Base-by-base conservation (phyloP, 371 early-diverging fungal genomes). In the Mucor piriformis region DNA sequence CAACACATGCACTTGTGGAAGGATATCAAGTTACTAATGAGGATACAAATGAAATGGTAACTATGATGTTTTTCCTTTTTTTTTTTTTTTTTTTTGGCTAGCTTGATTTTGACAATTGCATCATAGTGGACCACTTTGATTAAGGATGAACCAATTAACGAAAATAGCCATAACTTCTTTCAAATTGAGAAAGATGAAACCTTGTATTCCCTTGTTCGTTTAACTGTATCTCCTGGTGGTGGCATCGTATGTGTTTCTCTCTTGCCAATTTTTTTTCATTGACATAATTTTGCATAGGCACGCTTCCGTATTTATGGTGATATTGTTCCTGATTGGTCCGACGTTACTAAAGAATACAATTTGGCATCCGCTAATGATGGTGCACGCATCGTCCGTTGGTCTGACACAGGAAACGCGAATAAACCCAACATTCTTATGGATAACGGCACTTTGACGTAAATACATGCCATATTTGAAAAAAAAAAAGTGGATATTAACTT, bases 161-260 rank as follows among this genome's bases (percentile, higher is more conserved):
- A 80, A 25, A 70, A 77, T 66, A 54, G 81, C 11, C 90, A 85
- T 58, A 88, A 92, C 64, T 84, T 80, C 50, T 84, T 90, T 66
- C 72, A 76, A 6, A 59, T 68, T 20, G 12, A 46, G 4, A 69
- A 75, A 2, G 54, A 60, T 3, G 12, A 21, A 0, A 34, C 54
- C 20, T 50, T 69, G 21, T 91, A 72, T 55, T 88, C 83, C 42
- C 81, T 83, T 59, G 67, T 94, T 16, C 78, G 89, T 33, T 69
- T 94, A 37, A 86, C 80, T 6, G 84, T 91, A 62, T 87, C 83
- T 61, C 93, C 94, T 6, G 94, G 92, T 61, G 94, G 94, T 50
- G 95, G 94, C 32, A 83, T 93, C 50, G 87, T 87, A 67, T 51
- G 63, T 53, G 15, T 11, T 16, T 29, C 16, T 37, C 8, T 18